A percentile compares a stretch with the other conserved stretches of the same genome.
Evolutionary conservation across 805 yeast species (phyloP).

Genomic region (Myxozyma neotropica): DNA sequence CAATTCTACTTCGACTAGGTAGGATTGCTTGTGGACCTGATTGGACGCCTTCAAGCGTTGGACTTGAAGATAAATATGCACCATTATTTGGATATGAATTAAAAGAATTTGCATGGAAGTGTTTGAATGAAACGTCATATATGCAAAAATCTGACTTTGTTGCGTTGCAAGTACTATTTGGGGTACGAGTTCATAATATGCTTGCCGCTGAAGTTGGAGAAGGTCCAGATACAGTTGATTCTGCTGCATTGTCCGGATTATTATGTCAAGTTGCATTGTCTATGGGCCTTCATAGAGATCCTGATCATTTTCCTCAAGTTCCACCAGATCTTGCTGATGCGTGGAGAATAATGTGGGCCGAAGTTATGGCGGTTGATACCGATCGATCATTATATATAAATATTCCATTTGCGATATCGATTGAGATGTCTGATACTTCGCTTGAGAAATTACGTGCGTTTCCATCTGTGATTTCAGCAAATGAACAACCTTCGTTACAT

Average conservation of each 20-base stretch:
- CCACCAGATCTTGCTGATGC: constrained; percentile 31
- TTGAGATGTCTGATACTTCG: constrained; percentile 26
- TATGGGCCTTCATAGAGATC: constrained; percentile 41
- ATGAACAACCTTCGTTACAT: constrained; percentile 24
- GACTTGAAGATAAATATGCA: constrained; percentile 24
- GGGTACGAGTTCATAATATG: constrained; percentile 35
- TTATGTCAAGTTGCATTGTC: constrained; percentile 36
- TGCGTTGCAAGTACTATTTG: constrained; percentile 29
- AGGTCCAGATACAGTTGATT: constrained; percentile 31
- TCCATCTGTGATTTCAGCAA: background rate
- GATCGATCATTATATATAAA: constrained; percentile 30
- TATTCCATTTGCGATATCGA: constrained; percentile 24
- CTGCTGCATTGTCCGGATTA: constrained; percentile 32
- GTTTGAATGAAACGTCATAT: constrained; percentile 21
- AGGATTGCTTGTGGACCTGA: constrained; percentile 30
- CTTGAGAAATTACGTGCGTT: constrained; percentile 7
- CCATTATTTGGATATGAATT: constrained; percentile 14
- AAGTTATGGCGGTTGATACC: constrained; percentile 35
- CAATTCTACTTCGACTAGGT: constrained; percentile 32
- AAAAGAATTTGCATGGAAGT: constrained; percentile 24
- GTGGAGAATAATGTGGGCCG: constrained; percentile 38
- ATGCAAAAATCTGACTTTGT: constrained; percentile 23
- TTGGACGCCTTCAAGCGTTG: constrained; percentile 32
- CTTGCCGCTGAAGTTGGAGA: constrained; percentile 33
- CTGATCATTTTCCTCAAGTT: constrained; percentile 29